Conservation (phyloP, 208 protist genomes). For the Wallacemonas sp. region DNA sequence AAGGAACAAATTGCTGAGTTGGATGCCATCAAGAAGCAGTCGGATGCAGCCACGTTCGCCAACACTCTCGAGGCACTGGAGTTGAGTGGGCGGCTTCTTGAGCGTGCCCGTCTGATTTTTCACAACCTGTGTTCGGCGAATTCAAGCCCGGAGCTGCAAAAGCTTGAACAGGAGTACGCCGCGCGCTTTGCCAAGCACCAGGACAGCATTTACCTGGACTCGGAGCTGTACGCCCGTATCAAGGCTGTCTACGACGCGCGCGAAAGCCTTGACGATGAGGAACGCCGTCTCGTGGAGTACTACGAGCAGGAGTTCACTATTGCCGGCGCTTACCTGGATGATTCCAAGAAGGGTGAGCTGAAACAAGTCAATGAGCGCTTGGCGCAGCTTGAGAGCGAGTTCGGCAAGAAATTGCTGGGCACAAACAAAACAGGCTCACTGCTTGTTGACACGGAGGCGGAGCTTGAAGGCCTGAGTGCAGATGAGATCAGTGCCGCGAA, state of each 20-base stretch:
- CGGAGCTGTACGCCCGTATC: slow-evolving; percentile 14
- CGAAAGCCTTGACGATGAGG: slow-evolving; percentile 23
- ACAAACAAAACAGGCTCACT: slow-evolving; percentile 27
- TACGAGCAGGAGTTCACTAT: slow-evolving; percentile 31
- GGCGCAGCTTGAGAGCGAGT: slow-evolving; percentile 30
- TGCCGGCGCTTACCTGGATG: slow-evolving; percentile 33
- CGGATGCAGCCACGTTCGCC: slow-evolving; percentile 13
- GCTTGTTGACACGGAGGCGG: slow-evolving; percentile 28
- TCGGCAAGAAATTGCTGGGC: slow-evolving; percentile 36
- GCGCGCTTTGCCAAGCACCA: slow-evolving; percentile 9
- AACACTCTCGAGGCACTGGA: slow-evolving; percentile 27
- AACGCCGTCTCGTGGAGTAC: slow-evolving; percentile 33
- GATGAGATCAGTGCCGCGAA: slow-evolving; percentile 32
- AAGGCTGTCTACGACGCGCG: slow-evolving; percentile 18
- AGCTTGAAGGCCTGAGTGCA: slow-evolving; percentile 39
- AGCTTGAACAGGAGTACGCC: slow-evolving; percentile 17
- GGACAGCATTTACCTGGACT: slow-evolving; percentile 17
- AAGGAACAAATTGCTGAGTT: slow-evolving; percentile 17
- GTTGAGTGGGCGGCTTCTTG: slow-evolving; percentile 13
- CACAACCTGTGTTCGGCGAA: slow-evolving; percentile 17
- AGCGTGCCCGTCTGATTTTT: slow-evolving; percentile 4
- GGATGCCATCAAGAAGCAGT: slow-evolving; percentile 11
- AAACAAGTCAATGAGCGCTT: slow-evolving; percentile 40
- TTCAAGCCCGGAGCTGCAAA: slow-evolving; percentile 15
- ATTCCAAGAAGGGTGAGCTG: slow-evolving; percentile 33